Evolutionary conservation across 345 rosid species (phyloP), one percentile per base, ranked within the genome.

Genomic region (Limnanthes douglasii): DNA sequence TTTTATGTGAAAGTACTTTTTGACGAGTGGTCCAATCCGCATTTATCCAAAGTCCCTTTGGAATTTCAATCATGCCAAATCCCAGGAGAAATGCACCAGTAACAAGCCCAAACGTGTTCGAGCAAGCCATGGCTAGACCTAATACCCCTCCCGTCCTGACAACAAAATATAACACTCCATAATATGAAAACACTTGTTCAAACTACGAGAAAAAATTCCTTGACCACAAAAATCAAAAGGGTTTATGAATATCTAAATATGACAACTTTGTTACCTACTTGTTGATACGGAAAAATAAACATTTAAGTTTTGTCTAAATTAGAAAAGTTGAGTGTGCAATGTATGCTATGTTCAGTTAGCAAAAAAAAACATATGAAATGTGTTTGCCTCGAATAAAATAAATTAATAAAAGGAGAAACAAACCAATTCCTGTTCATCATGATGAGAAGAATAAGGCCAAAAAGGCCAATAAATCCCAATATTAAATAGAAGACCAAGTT

Each of bases 401-500:
- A n/a, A n/a, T n/a, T n/a, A n/a, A n/a, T n/a, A n/a, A n/a, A 35
- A 56, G 26, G 20, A 40, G 35, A 12, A 41, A 19, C 11, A 10
- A 31, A 92, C 99, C 73, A 50, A 48, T 50, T 54, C 48, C 54
- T 64, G 25, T 61, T 48, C 79, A 92, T 73, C 70, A 49, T 43
- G 54, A 85, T 71, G 54, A 92, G 93, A 33, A 81, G 88, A 57
- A 92, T 75, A 49, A 92, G 81, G 25, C 99, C 99, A 37, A 73
- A 64, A 29, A 92, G 80, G 35, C 94, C 99, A 24, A 81, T 62
- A 45, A 64, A 66, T 52, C 99, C 99, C 45, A 92, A 78, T 13
- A 85, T 62, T 16, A 86, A 72, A 64, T 92, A 92, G 62, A 92
- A 92, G 34, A 81, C 70, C 43, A 92, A 72, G 73, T 92, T 92